phyloP scores from a whole-genome alignment of 768 basidiomycete genomes.

The Agaricus sinodeliciosus region DNA sequence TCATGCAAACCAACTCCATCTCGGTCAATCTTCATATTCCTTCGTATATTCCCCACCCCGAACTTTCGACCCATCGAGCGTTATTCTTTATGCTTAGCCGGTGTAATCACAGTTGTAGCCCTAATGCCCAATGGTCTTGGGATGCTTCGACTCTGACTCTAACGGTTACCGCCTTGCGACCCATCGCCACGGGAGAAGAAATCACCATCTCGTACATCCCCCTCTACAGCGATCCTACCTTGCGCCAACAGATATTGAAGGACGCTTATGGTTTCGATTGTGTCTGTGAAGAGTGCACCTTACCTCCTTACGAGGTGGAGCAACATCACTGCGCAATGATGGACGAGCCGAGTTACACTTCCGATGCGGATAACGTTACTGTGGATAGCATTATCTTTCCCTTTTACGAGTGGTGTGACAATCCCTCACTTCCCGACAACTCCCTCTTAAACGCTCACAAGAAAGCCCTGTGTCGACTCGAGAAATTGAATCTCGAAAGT shows the following conservation, averaged over 20 bases:
- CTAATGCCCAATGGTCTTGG: constrained; percentile 38
- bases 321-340: neutral
- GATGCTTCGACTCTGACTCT: constrained; percentile 29
- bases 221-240: constrained; percentile 26
- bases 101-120: constrained; percentile 41
- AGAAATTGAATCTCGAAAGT: constrained; percentile 32
- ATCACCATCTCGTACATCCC: constrained; percentile 39
- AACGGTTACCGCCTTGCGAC: constrained; percentile 33
- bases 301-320: neutral
- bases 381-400: constrained; percentile 28
- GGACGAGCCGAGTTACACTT: constrained; percentile 6
- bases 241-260: constrained; percentile 26
- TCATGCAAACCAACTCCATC: constrained; percentile 37
- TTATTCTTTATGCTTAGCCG: constrained; percentile 35
- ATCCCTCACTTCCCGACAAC: constrained; percentile 33
- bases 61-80: constrained; percentile 29
- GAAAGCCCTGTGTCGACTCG: constrained; percentile 32
- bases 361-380: constrained; percentile 22
- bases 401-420: constrained; percentile 36
- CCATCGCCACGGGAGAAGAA: constrained; percentile 34
- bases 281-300: constrained; percentile 29
- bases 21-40: constrained; percentile 25
- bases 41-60: constrained; percentile 9
- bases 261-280: constrained; percentile 36
- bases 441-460: constrained; percentile 31